Evolutionary conservation across 2,329 filamentous ascomycete genomes (phyloP), one percentile per base, ranked within the genome.

Genomic region (Myriosclerotinia duriaeana): DNA sequence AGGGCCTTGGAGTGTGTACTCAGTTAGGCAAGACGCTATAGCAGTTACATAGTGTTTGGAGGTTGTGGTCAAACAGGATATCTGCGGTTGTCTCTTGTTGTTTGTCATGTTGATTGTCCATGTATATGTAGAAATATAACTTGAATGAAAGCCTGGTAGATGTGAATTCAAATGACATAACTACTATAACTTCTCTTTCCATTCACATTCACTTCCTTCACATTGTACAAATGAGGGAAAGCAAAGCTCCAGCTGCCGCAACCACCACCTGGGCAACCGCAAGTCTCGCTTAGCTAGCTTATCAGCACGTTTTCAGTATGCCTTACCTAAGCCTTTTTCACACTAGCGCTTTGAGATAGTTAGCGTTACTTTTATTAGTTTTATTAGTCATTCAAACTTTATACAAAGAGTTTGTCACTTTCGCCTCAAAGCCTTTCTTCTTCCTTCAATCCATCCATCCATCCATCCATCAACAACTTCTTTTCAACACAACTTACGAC

Each of bases 381-480:
- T 34, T 22, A 48, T 46, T 48, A 46, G 22, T 40, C 42, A 48
- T 22, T 58, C 42, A 50, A 6, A 3, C 15, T 22, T 7, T 15
- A 11, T n/a, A 52, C 22, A 65, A 65, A 65, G 63, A 52, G 42
- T 56, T 59, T 65, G 63, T 65, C 62, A 65, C 44, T 42, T 58
- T 58, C 53, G 30, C 44, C 53, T 44, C 44, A 46, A 46, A 50
- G 12, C 26, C 53, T 38, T 65, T 48, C 17, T 17, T 42, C 2
- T 59, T 59, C 63, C 53, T 22, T 26, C 42, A 36, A 48, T 52
- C 12, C 44, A 48, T 52, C 12, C 44, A 48, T 52, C 12, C 44
- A 48, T 52, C 12, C 44, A 48, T 52, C 12, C 44, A 44, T 54
- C 61, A 54, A 54, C 61, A 36, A 52, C 58, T 52, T 38, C 42